These are phyloP conservation scores for Aegle marmelos DNA, from an alignment of 345 rosid species.

Conservation along the genomic window DNA sequence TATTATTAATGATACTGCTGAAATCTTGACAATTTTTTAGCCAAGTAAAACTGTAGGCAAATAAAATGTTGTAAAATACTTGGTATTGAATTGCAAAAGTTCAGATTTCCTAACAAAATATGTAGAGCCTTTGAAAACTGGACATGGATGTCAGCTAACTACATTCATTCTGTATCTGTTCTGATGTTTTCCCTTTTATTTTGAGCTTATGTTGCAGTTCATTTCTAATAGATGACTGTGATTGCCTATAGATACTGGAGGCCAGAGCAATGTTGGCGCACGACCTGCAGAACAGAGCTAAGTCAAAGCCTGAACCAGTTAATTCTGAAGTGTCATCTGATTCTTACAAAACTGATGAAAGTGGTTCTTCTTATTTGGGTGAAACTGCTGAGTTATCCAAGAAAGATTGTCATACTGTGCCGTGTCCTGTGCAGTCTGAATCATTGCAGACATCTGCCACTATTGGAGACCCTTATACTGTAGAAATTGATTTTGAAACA, in stretches of 20 bases:
- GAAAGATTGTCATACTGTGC: constrained; percentile 38
- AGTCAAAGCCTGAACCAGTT: constrained; percentile 22
- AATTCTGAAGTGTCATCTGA: constrained; percentile 18
- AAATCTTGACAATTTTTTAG: neutral
- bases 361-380: constrained; percentile 17
- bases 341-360: constrained; percentile 23
- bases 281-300: constrained; percentile 39
- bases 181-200: neutral
- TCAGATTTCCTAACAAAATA: neutral
- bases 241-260: constrained; percentile 61
- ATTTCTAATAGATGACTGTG: constrained; percentile 3
- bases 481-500: constrained; percentile 39
- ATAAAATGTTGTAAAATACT: neutral
- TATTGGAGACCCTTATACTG: constrained; percentile 34
- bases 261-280: constrained; percentile 75
- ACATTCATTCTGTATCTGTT: neutral
- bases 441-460: constrained; percentile 36
- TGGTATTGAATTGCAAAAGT: neutral
- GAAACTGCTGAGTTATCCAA: constrained; percentile 24
- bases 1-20: neutral
- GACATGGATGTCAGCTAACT: constrained; percentile 1
- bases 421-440: constrained; percentile 40
- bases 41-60: neutral
- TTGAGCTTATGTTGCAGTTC: neutral
- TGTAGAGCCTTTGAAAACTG: neutral